phyloP scores from a whole-genome alignment of 495 filamentous ascomycete species.

The Penicillium mononematosum region DNA sequence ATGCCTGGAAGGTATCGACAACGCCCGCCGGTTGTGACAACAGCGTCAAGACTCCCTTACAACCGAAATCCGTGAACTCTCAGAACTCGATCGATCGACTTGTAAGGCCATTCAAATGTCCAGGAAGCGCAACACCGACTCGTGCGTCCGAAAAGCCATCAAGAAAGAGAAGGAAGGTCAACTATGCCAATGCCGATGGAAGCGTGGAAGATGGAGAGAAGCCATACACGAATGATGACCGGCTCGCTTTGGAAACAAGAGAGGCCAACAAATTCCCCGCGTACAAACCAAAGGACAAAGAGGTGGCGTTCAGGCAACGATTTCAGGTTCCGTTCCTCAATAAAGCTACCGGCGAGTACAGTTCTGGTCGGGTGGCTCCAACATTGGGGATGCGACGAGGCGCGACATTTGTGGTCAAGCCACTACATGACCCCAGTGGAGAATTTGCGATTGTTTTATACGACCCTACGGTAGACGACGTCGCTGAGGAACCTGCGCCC shows the following conservation, averaged over 20 bases:
- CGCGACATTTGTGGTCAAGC: constrained; percentile 81
- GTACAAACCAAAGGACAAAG: constrained; percentile 87
- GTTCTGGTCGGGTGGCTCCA: constrained; percentile 75
- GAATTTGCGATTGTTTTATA: constrained; percentile 97
- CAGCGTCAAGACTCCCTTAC: constrained; percentile 40
- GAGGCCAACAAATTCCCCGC: constrained; percentile 89
- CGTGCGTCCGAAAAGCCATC: constrained; percentile 77
- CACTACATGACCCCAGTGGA: constrained; percentile 90
- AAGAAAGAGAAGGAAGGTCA: constrained; percentile 84
- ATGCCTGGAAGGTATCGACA: constrained; percentile 44
- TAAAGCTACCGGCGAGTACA: constrained; percentile 69
- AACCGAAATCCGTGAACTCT: constrained; percentile 46
- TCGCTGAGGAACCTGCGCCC: constrained; percentile 55
- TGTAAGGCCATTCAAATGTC: constrained; percentile 88
- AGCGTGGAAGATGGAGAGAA: constrained; percentile 62
- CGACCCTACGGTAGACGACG: constrained; percentile 91
- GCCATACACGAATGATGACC: constrained; percentile 84
- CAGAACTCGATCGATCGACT: constrained; percentile 67
- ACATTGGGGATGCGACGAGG: constrained; percentile 83
- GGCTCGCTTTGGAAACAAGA: constrained; percentile 79
- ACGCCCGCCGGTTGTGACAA: constrained; percentile 29
- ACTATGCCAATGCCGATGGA: constrained; percentile 82
- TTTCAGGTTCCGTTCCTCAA: constrained; percentile 87
- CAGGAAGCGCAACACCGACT: constrained; percentile 70
- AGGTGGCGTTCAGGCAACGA: constrained; percentile 71